Evolutionary conservation across 352 stramenopile genomes (phyloP).

Genomic region (Pythium scleroteichum): DNA sequence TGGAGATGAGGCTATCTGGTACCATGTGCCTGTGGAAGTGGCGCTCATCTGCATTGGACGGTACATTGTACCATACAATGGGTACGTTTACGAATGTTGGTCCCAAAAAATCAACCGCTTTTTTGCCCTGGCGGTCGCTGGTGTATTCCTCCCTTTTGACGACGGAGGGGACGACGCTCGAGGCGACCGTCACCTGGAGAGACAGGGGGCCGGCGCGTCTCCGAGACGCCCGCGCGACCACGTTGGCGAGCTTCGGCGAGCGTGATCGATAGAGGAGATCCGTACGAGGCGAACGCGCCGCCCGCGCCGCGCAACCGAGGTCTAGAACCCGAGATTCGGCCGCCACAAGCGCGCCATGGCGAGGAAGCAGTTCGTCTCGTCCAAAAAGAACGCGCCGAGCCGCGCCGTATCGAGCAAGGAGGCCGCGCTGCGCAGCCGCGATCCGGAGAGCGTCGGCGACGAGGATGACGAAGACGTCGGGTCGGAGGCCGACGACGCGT

Average conservation of each 20-base stretch:
- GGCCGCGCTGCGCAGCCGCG: slow-evolving; percentile 50
- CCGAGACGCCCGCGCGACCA: neutral
- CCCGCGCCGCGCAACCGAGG: neutral
- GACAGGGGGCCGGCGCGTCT: neutral
- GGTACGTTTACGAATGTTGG: slow-evolving; percentile 23
- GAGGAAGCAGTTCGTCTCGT: slow-evolving; percentile 85
- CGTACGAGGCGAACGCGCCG: neutral
- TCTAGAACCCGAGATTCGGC: slow-evolving; percentile 3
- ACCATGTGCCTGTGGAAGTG: slow-evolving; percentile 13
- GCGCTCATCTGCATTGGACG: neutral
- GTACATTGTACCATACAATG: slow-evolving; percentile 19
- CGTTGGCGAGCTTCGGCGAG: neutral
- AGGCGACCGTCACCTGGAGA: slow-evolving; percentile 2
- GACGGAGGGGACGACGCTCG: slow-evolving; percentile 17
- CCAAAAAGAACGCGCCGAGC: slow-evolving; percentile 85
- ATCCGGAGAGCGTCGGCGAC: slow-evolving; percentile 30
- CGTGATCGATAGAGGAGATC: neutral
- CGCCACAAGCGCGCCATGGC: slow-evolving; percentile 44
- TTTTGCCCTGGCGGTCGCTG: slow-evolving; percentile 7
- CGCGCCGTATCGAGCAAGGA: slow-evolving; percentile 84
- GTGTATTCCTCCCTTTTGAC: slow-evolving; percentile 20
- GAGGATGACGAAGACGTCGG: slow-evolving; percentile 29
- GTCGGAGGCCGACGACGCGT: slow-evolving; percentile 27
- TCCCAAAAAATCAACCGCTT: slow-evolving; percentile 27
- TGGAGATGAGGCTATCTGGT: slow-evolving; percentile 4